Evolutionary conservation across 169 alveolate genomes (phyloP).

Genomic region (Plasmodium fragile): DNA sequence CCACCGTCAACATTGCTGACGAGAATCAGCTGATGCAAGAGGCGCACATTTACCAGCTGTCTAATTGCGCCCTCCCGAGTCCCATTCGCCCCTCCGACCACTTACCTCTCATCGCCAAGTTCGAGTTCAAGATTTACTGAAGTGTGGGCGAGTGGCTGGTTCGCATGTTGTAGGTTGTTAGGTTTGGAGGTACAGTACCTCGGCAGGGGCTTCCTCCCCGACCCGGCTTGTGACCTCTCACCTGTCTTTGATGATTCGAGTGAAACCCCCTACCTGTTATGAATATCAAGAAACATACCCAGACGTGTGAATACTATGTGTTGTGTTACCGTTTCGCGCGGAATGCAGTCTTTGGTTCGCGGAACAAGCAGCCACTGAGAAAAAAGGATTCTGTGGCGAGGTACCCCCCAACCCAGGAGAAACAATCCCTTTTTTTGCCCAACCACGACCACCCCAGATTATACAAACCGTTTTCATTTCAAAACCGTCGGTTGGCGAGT

Average conservation of each 20-base stretch:
- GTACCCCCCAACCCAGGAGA: background rate
- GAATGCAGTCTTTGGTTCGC: background rate
- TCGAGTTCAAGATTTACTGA: slow-evolving; percentile 79
- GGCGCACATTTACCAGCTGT: slow-evolving; percentile 84
- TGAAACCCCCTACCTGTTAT: background rate
- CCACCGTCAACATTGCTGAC: slow-evolving; percentile 78
- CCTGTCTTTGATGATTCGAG: background rate
- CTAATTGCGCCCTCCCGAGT: slow-evolving; percentile 83
- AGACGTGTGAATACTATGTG: background rate
- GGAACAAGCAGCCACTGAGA: background rate
- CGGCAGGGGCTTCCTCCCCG: background rate
- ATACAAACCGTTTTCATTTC: background rate
- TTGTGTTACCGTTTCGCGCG: background rate
- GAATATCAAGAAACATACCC: background rate
- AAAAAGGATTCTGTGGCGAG: background rate
- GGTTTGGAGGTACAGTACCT: background rate
- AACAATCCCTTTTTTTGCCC: background rate
- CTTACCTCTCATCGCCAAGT: slow-evolving; percentile 84
- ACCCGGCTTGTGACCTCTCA: background rate
- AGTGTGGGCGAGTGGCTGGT: background rate
- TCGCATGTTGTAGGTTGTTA: background rate
- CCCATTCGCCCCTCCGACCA: slow-evolving; percentile 88
- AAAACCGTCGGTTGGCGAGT: background rate
- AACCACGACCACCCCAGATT: background rate
- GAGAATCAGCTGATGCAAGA: slow-evolving; percentile 81